These are phyloP conservation scores for Exophiala xenobiotica DNA, from an alignment of 2,329 filamentous ascomycete genomes.

Conservation along the genomic window DNA sequence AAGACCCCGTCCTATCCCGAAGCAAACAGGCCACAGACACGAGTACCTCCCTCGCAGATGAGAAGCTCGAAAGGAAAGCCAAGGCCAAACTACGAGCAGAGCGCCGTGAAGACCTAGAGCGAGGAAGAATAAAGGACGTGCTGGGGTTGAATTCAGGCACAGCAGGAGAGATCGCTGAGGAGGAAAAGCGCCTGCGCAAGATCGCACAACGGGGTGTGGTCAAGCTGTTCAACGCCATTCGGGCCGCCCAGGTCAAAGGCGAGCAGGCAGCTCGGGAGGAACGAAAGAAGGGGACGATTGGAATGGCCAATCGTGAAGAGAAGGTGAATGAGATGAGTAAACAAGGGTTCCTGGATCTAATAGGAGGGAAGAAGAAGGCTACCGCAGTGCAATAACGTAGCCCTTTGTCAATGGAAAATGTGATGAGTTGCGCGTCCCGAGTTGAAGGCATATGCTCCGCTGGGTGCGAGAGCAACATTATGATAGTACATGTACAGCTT, in stretches of 20 bases:
- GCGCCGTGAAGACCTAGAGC: constrained; percentile 75
- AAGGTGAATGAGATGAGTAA: constrained; percentile 95
- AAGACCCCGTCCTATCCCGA: constrained; percentile 88
- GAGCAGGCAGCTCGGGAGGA: constrained; percentile 68
- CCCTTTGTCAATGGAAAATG: no score
- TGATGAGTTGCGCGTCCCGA: no score
- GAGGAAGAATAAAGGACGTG: constrained; percentile 85
- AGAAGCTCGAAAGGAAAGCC: constrained; percentile 78
- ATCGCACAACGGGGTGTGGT: constrained; percentile 91
- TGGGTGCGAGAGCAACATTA: background rate
- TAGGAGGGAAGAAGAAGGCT: constrained; percentile 55
- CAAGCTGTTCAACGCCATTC: constrained; percentile 92
- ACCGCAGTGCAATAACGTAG: constrained; percentile 2
- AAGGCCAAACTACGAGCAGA: constrained; percentile 75
- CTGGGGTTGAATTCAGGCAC: constrained; percentile 61
- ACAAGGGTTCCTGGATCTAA: constrained; percentile 91
- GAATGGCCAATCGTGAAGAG: constrained; percentile 76
- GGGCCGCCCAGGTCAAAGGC: constrained; percentile 86
- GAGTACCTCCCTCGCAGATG: constrained; percentile 69
- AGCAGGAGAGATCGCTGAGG: constrained; percentile 58
- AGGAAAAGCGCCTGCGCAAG: constrained; percentile 78
- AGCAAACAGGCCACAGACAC: constrained; percentile 72
- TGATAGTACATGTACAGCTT: constrained; percentile 17
- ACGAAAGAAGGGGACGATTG: constrained; percentile 71
- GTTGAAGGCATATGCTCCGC: background rate